Conservation (phyloP, 2,329 filamentous ascomycete genomes). For the Fusarium musae region DNA sequence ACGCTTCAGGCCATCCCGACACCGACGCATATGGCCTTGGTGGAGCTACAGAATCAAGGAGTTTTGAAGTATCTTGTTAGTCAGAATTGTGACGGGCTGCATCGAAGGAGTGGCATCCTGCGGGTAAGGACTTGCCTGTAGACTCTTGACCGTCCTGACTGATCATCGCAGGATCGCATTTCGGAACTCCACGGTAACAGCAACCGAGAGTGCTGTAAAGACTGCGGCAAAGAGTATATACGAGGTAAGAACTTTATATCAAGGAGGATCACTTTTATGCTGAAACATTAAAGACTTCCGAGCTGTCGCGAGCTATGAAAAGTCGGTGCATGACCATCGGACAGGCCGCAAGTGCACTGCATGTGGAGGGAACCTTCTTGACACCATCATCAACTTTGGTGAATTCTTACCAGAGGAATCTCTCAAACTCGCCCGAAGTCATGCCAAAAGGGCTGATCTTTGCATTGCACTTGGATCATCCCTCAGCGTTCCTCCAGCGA, state of each 20-base stretch:
- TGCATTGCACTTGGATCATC: constrained; percentile 60
- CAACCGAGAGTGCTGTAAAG: constrained; percentile 57
- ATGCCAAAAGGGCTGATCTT: constrained; percentile 56
- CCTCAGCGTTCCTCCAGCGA: constrained; percentile 56
- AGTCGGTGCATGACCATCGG: constrained; percentile 56
- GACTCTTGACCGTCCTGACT: fast-evolving
- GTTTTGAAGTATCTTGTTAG: constrained; percentile 57
- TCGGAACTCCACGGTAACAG: constrained; percentile 61
- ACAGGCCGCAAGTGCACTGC: constrained; percentile 57
- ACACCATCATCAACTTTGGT: constrained; percentile 60
- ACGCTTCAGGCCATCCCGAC: constrained; percentile 59
- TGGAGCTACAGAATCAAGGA: constrained; percentile 55
- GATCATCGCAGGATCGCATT: constrained; percentile 50
- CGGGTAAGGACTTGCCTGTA: constrained; percentile 45
- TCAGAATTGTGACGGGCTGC: constrained; percentile 54
- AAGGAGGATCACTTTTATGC: background rate
- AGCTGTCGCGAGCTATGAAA: constrained; percentile 56
- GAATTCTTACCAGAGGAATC: constrained; percentile 49
- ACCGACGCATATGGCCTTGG: constrained; percentile 58
- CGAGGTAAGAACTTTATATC: constrained; percentile 46
- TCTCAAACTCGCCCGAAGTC: constrained; percentile 48
- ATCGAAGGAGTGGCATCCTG: constrained; percentile 58
- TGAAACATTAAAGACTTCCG: constrained; percentile 51
- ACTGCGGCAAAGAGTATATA: constrained; percentile 59
- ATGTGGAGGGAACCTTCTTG: constrained; percentile 53